These are phyloP conservation scores for Flaveria bidentis DNA, from an alignment of 129 eudicot genomes.

Conservation along the genomic window DNA sequence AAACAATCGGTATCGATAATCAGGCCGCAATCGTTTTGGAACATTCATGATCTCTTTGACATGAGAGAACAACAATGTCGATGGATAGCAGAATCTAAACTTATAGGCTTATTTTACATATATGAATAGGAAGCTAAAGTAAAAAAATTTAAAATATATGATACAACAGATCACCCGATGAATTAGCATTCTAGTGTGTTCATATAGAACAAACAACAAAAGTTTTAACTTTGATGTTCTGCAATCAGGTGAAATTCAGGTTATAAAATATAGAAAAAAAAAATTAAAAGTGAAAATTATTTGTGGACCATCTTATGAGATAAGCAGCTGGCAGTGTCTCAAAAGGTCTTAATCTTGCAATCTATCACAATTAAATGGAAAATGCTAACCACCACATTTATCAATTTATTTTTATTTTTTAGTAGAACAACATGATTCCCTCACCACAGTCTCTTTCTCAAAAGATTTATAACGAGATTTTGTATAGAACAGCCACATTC, in stretches of 20 bases:
- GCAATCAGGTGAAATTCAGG: slow-evolving; percentile 14
- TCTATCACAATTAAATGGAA: slow-evolving; percentile 30
- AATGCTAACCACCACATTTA: slow-evolving; percentile 35
- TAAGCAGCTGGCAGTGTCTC: slow-evolving; percentile 46
- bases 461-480: not conserved
- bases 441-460: slow-evolving; percentile 4
- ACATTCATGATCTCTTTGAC: slow-evolving; percentile 20
- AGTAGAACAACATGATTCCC: slow-evolving; percentile 7
- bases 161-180: slow-evolving; percentile 17
- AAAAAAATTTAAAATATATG: not conserved
- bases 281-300: not conserved
- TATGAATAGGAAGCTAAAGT: slow-evolving; percentile 10
- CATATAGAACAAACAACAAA: not conserved
- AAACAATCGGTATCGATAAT: slow-evolving; percentile 8
- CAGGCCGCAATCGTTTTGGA: slow-evolving; percentile 16
- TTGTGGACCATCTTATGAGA: slow-evolving; percentile 40
- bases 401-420: slow-evolving; percentile 3
- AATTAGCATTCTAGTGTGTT: slow-evolving; percentile 21
- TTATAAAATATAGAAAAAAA: slow-evolving; percentile 1
- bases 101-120: slow-evolving; percentile 4
- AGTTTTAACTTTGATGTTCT: not conserved
- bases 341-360: slow-evolving; percentile 36
- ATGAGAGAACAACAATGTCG: slow-evolving; percentile 21
- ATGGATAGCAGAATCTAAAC: slow-evolving; percentile 20
- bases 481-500: not conserved